Evolutionary conservation across 768 basidiomycete genomes (phyloP), one percentile per base, ranked within the genome.

Genomic region (Infundibulicybe gibba): DNA sequence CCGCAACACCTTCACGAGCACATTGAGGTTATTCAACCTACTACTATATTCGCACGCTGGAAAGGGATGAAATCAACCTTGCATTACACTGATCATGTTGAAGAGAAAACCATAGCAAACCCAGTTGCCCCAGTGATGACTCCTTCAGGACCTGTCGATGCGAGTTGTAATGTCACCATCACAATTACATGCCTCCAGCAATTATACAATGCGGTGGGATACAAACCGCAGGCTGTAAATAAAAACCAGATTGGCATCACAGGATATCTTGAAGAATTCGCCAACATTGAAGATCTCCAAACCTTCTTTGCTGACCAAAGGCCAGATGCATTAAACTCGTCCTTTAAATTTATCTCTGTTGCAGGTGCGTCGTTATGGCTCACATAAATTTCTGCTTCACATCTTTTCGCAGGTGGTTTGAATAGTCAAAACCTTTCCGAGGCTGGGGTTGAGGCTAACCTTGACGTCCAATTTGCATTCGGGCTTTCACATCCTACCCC

Each of bases 1-100:
- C 86, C 86, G 0, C 67, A 66, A 21, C 52, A 71, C 41, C 52
- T 87, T 21, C 75, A 83, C 50, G 67, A 69, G 1, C 83, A 87
- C 55, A 58, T 87, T 43, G 82, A 86, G 41, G 63, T 87, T 30
- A 66, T 88, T 30, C 81, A 85, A 47, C 86, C 86, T 0, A 87
- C 87, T 0, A 87, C 83, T 1, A 73, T 78, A 60, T 89, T 87
- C 51, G 71, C 74, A n/a, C 73, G 74, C 45, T 64, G 76, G 46
- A 76, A 70, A 50, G 62, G 63, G 6, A 63, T 76, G 44, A 70
- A 55, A 51, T 73, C 74, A 10, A 77, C 67, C 0, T 53, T 79
- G 17, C 64, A 69, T 45, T 65, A 56, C 56, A 13, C 49, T 2
- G 49, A 63, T 10, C 51, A 54, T 1, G 34, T 52, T 30, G 51